Percentiles rank a stretch among this genome's conserved stretches.
These are phyloP conservation scores for Barnettozyma pratensis DNA, from an alignment of 805 yeast species.

Conservation along the genomic window DNA sequence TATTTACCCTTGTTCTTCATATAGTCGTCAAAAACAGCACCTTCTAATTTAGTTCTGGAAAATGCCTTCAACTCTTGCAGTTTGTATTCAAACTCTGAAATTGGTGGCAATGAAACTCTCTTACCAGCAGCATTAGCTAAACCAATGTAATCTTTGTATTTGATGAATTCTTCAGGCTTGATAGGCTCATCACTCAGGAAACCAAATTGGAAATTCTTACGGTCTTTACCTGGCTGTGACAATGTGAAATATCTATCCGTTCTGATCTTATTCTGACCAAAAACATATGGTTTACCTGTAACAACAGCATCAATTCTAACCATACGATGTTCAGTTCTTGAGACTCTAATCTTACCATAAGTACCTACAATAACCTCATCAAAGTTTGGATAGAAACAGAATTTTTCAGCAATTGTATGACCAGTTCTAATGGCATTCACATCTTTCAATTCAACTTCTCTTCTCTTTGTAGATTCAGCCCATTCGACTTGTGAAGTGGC, in stretches of 20 bases:
- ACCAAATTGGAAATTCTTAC: slow-evolving; percentile 70
- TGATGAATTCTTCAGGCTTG: slow-evolving; percentile 64
- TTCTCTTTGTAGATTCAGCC: slow-evolving; percentile 40
- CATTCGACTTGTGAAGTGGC: slow-evolving; percentile 45
- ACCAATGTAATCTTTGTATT: slow-evolving; percentile 57
- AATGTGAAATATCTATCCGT: slow-evolving; percentile 62
- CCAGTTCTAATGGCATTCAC: slow-evolving; percentile 74
- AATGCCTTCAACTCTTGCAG: slow-evolving; percentile 56
- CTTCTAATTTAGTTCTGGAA: slow-evolving; percentile 61
- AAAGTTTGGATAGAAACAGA: slow-evolving; percentile 79
- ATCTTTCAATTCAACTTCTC: slow-evolving; percentile 51
- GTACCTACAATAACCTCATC: slow-evolving; percentile 65
- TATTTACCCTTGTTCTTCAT: slow-evolving; percentile 66
- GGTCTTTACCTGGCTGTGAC: slow-evolving; percentile 73
- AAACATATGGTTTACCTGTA: slow-evolving; percentile 44
- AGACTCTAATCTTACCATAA: slow-evolving; percentile 76
- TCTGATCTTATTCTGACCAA: slow-evolving; percentile 36
- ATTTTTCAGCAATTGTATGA: slow-evolving; percentile 67
- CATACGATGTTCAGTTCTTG: slow-evolving; percentile 70
- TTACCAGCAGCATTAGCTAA: slow-evolving; percentile 39
- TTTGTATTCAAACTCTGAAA: slow-evolving; percentile 61
- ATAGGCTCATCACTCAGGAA: slow-evolving; percentile 76
- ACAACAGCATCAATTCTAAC: slow-evolving; percentile 71
- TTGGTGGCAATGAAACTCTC: slow-evolving; percentile 47
- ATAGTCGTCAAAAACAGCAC: slow-evolving; percentile 71